Base-by-base conservation (phyloP, 768 basidiomycete genomes). In the Psilocybe tampanensis region DNA sequence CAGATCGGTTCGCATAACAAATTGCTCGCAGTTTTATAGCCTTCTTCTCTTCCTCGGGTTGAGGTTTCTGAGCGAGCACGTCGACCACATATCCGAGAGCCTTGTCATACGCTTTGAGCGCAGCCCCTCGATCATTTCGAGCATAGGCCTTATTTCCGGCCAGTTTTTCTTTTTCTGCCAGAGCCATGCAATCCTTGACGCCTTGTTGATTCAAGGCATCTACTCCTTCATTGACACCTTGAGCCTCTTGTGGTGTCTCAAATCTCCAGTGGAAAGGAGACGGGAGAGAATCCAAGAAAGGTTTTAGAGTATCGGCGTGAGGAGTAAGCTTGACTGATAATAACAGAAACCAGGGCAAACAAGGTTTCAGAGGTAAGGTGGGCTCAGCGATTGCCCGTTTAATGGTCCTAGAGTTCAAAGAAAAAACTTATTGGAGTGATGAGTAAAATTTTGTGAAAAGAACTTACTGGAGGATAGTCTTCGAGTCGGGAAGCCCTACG, bases 241-340 rank as follows among this genome's bases (percentile, higher is more conserved):
- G 59, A 13, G 70, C 71, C 56, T 72, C 73, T 55, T 72, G 64
- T 15, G 32, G 54, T 1, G 71, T 76, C 56, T 74, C 73, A 7
- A 73, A 32, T 2, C 72, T 61, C 72, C 73, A 76, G 21, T 63
- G 60, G 58, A 76, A 74, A 12, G 74, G 74, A 8, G 60, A 48
- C 3, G 75, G 75, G n/a, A 76, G 69, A 0, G 73, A 71, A 52
- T 76, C 72, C 34, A 76, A 62, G 60, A 76, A 76, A n/a, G 72
- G 71, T 19, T 62, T 65, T 3, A 76, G 62, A 21, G 62, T 55
- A 12, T 58, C 39, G 9, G 61, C 52, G 47, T 74, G 72, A 24
- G 64, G 68, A 19, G 64, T 47, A 18, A 74, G 60, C 44, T 70
- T 70, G 44, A 66, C 62, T 1, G 72, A 69, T 19, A 74, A 47